A percentile compares a stretch with the other conserved stretches of the same genome.
Conservation (phyloP, 306 rosid species). For the Trifolium repens region DNA sequence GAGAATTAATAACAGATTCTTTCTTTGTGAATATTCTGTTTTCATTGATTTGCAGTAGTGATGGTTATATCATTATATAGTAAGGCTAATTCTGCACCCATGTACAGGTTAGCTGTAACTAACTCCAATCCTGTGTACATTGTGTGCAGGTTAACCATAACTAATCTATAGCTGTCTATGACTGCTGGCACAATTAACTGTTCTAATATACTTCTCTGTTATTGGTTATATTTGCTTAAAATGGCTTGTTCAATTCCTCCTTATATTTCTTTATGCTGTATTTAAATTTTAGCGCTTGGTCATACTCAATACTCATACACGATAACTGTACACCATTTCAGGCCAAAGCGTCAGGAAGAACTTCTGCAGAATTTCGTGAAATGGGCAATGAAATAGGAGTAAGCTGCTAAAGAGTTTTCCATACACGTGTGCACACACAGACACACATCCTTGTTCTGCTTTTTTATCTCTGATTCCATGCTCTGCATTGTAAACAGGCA, state of each 20-base stretch:
- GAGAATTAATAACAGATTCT: too few relatives aligned
- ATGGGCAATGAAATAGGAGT: slow-evolving; percentile 87
- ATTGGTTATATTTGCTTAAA: slow-evolving; percentile 15
- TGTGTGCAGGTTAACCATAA: too few relatives aligned
- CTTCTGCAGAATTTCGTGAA: slow-evolving; percentile 59
- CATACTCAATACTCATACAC: slow-evolving; percentile 1
- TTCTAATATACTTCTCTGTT: too few relatives aligned
- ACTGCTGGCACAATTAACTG: too few relatives aligned
- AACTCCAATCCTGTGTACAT: too few relatives aligned
- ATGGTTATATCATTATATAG: too few relatives aligned
- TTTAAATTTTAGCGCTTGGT: slow-evolving; percentile 20
- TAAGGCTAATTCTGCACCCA: too few relatives aligned
- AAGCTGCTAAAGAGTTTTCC: slow-evolving; percentile 52
- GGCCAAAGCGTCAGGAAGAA: slow-evolving; percentile 94
- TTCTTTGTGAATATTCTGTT: too few relatives aligned
- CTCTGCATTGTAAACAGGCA: slow-evolving; percentile 64
- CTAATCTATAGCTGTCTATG: too few relatives aligned
- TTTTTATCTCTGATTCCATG: slow-evolving; percentile 43
- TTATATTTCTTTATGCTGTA: slow-evolving; percentile 11
- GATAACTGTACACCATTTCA: slow-evolving; percentile 48
- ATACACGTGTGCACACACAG: slow-evolving; percentile 23
- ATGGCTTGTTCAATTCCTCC: slow-evolving; percentile 33
- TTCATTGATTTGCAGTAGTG: too few relatives aligned
- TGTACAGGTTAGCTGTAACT: too few relatives aligned
- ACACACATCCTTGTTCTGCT: slow-evolving; percentile 27